Percentiles rank a stretch among this genome's conserved stretches.
phyloP scores from a whole-genome alignment of 1,139 yeast species.

The Geotrichum restrictum region DNA sequence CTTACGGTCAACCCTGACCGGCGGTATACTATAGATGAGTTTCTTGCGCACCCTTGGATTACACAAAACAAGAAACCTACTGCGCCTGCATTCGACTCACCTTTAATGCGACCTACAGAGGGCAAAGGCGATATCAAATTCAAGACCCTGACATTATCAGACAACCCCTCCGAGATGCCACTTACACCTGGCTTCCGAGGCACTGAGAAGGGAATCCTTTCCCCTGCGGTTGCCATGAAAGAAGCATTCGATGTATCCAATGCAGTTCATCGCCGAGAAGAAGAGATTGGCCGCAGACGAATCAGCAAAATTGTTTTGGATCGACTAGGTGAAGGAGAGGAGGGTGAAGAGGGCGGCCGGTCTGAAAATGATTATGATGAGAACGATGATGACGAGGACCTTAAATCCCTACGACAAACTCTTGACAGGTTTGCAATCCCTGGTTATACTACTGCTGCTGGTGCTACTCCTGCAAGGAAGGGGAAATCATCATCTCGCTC shows the following conservation, averaged over 20 bases:
- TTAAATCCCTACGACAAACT: constrained; percentile 1
- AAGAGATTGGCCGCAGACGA: constrained; percentile 52
- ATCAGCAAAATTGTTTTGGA: neutral
- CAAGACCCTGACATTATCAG: constrained; percentile 9
- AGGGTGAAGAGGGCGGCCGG: constrained; percentile 6
- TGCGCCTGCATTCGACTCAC: constrained; percentile 15
- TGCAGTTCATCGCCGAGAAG: constrained; percentile 90
- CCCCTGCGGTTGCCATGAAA: constrained; percentile 89
- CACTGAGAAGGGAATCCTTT: constrained; percentile 42
- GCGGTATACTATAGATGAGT: constrained; percentile 74
- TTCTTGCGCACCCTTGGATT: constrained; percentile 85
- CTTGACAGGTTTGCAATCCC: neutral
- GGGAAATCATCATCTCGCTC: too few relatives aligned
- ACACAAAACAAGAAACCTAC: constrained; percentile 33
- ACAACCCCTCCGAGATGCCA: constrained; percentile 2
- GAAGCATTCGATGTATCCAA: constrained; percentile 96
- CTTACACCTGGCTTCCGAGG: neutral
- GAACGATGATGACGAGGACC: constrained; percentile 11
- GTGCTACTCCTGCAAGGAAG: too few relatives aligned
- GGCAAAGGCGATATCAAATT: neutral
- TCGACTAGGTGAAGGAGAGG: constrained; percentile 14
- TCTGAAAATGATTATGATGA: constrained; percentile 6
- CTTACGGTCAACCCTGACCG: constrained; percentile 77
- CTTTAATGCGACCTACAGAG: constrained; percentile 2
- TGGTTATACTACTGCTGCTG: neutral